These are phyloP conservation scores for Pleurotus tuoliensis DNA, from an alignment of 768 basidiomycete species.

Conservation along the genomic window DNA sequence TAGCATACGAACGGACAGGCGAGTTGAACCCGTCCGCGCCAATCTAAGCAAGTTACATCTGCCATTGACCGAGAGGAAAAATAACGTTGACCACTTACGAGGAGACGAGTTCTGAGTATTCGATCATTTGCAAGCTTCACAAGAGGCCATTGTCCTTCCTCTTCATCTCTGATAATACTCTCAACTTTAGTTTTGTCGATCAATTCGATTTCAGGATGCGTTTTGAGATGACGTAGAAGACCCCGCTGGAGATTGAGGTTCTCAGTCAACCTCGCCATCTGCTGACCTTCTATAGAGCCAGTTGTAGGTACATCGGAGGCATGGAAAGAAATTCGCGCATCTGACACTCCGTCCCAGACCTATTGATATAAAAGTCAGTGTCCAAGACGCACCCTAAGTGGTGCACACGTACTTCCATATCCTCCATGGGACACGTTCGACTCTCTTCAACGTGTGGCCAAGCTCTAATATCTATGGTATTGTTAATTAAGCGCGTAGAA, in stretches of 20 bases:
- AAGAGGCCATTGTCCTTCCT: conserved; percentile 71
- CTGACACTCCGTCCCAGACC: conserved; percentile 93
- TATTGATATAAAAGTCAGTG: conserved; percentile 17
- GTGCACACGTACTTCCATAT: conserved; percentile 68
- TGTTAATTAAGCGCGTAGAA: conserved; percentile 3
- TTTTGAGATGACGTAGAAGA: conserved; percentile 61
- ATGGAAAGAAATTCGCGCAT: conserved; percentile 72
- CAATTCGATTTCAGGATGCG: conserved; percentile 51
- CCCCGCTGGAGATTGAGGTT: conserved; percentile 91
- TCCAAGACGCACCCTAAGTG: not conserved
- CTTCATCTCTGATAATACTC: conserved; percentile 55
- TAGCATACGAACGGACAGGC: conserved; percentile 83
- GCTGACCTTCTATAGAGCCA: conserved; percentile 13
- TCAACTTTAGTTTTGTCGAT: conserved; percentile 73
- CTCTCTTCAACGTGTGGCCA: conserved; percentile 72
- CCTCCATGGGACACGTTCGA: conserved; percentile 70
- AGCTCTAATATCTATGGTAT: conserved; percentile 64
- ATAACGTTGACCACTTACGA: conserved; percentile 45
- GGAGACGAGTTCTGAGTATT: conserved; percentile 64
- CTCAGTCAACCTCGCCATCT: conserved; percentile 85
- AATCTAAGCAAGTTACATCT: conserved; percentile 43
- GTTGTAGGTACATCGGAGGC: conserved; percentile 41
- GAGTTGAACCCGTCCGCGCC: conserved; percentile 97
- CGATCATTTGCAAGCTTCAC: conserved; percentile 69
- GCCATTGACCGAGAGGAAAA: not conserved